These are phyloP conservation scores for Skeletonema costatum DNA, from an alignment of 108 stramenopile species.

Conservation along the genomic window DNA sequence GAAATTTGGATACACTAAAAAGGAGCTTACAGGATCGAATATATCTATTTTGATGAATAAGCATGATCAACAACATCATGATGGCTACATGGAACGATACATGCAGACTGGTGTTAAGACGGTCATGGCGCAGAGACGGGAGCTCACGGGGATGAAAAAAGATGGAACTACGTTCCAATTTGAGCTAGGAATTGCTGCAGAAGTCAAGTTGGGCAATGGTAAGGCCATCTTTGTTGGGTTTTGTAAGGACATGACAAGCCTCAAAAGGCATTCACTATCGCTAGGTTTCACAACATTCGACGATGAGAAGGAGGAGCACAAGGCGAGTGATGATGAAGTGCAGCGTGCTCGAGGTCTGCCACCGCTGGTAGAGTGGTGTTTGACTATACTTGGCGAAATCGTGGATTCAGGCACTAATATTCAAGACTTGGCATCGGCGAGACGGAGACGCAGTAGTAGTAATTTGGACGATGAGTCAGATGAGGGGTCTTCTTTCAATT, in stretches of 20 bases:
- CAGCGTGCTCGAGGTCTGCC: slow-evolving; percentile 6
- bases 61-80: slow-evolving; percentile 6
- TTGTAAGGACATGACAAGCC: slow-evolving; percentile 28
- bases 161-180: slow-evolving; percentile 32
- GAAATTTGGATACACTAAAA: slow-evolving; percentile 23
- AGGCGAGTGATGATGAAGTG: slow-evolving; percentile 6
- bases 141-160: slow-evolving; percentile 17
- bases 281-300: neutral
- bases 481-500: neutral
- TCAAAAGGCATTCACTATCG: slow-evolving; percentile 17
- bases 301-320: neutral
- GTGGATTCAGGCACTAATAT: neutral
- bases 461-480: neutral
- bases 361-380: slow-evolving; percentile 9
- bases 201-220: slow-evolving; percentile 12
- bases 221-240: slow-evolving; percentile 35
- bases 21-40: slow-evolving; percentile 28
- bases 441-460: neutral
- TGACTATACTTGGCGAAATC: slow-evolving; percentile 1
- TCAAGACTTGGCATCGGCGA: neutral
- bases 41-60: slow-evolving; percentile 24
- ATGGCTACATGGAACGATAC: slow-evolving; percentile 23
- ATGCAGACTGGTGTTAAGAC: slow-evolving; percentile 17
- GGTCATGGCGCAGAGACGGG: slow-evolving; percentile 23
- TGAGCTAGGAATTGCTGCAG: slow-evolving; percentile 17